Evolutionary conservation across 1,284 basidiomycete species (phyloP).

Genomic region (Apiotrichum domesticum): DNA sequence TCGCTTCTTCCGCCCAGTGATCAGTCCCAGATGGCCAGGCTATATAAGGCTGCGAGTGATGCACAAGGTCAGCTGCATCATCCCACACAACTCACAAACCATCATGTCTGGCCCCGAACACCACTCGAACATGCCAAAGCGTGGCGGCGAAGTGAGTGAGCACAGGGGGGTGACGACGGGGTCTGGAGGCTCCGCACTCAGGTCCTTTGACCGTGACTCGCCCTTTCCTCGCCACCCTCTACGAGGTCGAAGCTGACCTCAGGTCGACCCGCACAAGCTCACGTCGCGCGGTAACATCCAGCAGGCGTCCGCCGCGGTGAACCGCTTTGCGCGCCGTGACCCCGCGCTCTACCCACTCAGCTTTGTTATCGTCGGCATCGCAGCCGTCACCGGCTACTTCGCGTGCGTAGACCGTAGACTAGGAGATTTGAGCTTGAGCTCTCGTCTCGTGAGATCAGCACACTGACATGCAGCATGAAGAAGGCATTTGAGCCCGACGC

Average conservation of each 20-base stretch:
- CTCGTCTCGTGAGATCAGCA: slow-evolving; percentile 12
- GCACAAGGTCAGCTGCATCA: too few relatives aligned
- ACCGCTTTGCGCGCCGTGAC: slow-evolving; percentile 46
- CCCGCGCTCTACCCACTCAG: slow-evolving; percentile 46
- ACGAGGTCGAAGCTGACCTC: background rate
- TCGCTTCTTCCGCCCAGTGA: too few relatives aligned
- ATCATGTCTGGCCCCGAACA: background rate
- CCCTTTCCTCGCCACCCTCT: background rate
- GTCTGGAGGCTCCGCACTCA: too few relatives aligned
- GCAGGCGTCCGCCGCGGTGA: slow-evolving; percentile 42
- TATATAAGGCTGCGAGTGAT: too few relatives aligned
- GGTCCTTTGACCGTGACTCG: too few relatives aligned
- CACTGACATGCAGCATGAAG: slow-evolving; percentile 26
- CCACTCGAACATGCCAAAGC: slow-evolving; percentile 7
- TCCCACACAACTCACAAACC: too few relatives aligned
- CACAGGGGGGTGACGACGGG: background rate
- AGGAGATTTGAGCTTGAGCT: too few relatives aligned
- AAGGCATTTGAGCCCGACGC: slow-evolving; percentile 37
- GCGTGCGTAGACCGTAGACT: background rate
- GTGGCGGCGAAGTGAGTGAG: slow-evolving; percentile 9
- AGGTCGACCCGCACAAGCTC: slow-evolving; percentile 40
- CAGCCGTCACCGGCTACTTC: slow-evolving; percentile 45
- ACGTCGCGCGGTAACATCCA: slow-evolving; percentile 29
- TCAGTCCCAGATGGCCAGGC: too few relatives aligned
- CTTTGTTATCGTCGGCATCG: slow-evolving; percentile 38